phyloP scores from a whole-genome alignment of 139 green algal species.

The Klebsormidium nitens region DNA sequence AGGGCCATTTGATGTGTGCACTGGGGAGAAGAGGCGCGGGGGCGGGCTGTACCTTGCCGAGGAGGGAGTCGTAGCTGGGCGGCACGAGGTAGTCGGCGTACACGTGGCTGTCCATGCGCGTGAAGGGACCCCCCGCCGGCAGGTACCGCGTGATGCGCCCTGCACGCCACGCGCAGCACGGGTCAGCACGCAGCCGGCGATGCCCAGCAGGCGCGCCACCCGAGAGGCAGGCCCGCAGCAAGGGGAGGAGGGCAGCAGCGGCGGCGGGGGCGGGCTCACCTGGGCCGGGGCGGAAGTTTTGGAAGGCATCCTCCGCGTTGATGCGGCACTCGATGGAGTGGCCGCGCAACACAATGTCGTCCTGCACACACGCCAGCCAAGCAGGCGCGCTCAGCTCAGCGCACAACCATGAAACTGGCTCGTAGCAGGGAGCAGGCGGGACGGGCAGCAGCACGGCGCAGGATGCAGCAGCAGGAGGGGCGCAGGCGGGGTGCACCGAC shows the following conservation, averaged over 20 bases:
- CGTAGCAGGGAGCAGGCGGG: background rate
- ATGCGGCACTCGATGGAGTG: slow-evolving; percentile 93
- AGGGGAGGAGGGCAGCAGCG: too few relatives aligned
- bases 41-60: slow-evolving; percentile 93
- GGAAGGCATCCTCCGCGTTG: slow-evolving; percentile 83
- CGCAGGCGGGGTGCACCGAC: slow-evolving; percentile 4
- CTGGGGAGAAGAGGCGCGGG: too few relatives aligned
- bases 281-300: slow-evolving; percentile 79
- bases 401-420: too few relatives aligned
- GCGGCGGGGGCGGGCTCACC: slow-evolving; percentile 5
- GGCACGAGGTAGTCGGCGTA: slow-evolving; percentile 93
- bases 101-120: slow-evolving; percentile 94
- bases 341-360: slow-evolving; percentile 52
- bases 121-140: slow-evolving; percentile 79
- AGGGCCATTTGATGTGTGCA: too few relatives aligned
- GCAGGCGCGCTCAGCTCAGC: too few relatives aligned
- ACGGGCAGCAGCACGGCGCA: background rate
- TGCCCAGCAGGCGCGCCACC: too few relatives aligned
- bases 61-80: slow-evolving; percentile 92
- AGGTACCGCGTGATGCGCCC: slow-evolving; percentile 85
- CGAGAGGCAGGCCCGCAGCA: too few relatives aligned
- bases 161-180: too few relatives aligned
- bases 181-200: too few relatives aligned
- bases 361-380: slow-evolving; percentile 38
- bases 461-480: background rate